Percentiles rank a stretch among this genome's conserved stretches.
Evolutionary conservation across 176 grass and related monocot species (phyloP).

Genomic region (Oryza australiensis): DNA sequence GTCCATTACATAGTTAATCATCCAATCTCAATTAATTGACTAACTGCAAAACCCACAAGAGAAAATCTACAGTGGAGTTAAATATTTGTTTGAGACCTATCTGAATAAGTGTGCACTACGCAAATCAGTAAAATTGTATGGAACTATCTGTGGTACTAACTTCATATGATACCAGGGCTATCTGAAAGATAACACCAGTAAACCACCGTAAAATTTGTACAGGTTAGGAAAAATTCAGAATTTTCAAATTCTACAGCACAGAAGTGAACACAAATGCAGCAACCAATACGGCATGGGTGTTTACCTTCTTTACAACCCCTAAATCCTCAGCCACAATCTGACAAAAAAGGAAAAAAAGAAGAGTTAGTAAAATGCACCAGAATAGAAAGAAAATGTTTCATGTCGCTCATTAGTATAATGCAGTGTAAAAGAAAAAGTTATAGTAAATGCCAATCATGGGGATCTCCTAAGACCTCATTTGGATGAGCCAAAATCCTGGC

Average conservation of each 20-base stretch:
- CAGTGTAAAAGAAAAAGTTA: background rate
- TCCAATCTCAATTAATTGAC: conserved; percentile 10
- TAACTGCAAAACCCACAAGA: conserved; percentile 27
- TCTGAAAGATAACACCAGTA: background rate
- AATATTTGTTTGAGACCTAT: background rate
- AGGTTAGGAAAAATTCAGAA: background rate
- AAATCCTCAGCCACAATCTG: conserved; percentile 90
- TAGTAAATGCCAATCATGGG: conserved; percentile 1
- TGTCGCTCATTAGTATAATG: background rate
- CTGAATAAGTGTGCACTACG: background rate
- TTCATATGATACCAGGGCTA: background rate
- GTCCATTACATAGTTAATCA: conserved; percentile 9
- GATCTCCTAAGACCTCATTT: conserved; percentile 5
- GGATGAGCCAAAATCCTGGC: background rate
- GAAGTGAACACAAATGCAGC: conserved; percentile 3
- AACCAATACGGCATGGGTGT: background rate
- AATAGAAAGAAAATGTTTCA: background rate
- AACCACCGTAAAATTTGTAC: background rate
- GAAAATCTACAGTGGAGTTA: conserved; percentile 2
- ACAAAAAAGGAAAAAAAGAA: conserved; percentile 15
- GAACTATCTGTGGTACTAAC: background rate
- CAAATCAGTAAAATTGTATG: background rate
- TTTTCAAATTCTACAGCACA: background rate
- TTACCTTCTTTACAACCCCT: conserved; percentile 90
- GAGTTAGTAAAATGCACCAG: conserved; percentile 18